Evolutionary conservation across 495 filamentous ascomycete species (phyloP), one percentile per base, ranked within the genome.

Genomic region (Annulohypoxylon moriforme): DNA sequence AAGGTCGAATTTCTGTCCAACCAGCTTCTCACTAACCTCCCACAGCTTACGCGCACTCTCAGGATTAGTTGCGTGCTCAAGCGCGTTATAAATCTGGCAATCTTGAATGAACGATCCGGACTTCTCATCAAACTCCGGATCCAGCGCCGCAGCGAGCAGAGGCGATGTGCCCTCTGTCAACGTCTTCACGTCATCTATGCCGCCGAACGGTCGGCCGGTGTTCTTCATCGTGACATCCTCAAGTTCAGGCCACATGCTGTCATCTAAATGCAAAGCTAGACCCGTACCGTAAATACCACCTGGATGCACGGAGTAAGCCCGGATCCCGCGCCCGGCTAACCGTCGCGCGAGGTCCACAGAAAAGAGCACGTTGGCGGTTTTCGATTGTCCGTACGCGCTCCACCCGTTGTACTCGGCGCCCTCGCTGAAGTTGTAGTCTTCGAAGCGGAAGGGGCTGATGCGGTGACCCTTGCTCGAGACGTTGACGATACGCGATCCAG

Each of bases 321-420:
- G 40, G 1, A 78, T n/a, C 18, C 78, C 79, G 14, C 68, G 58
- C 3, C 44, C 11, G 4, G 60, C 71, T 4, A 87, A 73, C 16
- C 81, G 84, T 20, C 68, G 60, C 29, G 82, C 76, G 0, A 91
- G 81, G 29, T 81, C 84, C 0, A 81, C 71, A 0, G 87, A 74
- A 62, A 84, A 89, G 14, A 90, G 79, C 40, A 90, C 83, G 78
- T 89, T 89, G n/a, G 87, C 86, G 9, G 83, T 84, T 76, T 91
- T 90, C n/a, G 83, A 82, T 46, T 87, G 85, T 13, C 84, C 86
- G 73, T 91, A 90, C 11, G 83, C 79, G 13, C 62, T 72, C 72
- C 79, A 85, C 2, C 76, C 77, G 64, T 80, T 78, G 73, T 85
- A 86, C 2, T 68, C 74, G 27, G 56, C 70, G 46, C 71, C 76